Conservation (phyloP, 495 filamentous ascomycete species). For the Penicillium verhagenii region DNA sequence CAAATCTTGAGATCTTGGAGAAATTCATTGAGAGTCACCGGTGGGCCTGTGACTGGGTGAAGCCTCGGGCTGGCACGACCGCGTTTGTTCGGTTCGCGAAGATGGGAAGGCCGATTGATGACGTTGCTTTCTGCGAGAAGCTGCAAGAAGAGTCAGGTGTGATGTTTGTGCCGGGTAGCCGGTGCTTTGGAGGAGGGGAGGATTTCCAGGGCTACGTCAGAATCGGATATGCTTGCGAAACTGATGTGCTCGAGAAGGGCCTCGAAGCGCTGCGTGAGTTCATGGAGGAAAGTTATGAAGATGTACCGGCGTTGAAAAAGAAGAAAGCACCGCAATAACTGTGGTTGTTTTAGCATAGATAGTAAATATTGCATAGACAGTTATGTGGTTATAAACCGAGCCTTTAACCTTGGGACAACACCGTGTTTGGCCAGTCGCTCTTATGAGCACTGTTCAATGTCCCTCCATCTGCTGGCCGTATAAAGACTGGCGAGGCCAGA, state of each 20-base stretch:
- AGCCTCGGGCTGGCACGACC: constrained; percentile 80
- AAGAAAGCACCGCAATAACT: constrained; percentile 21
- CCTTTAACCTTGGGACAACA: too few relatives aligned
- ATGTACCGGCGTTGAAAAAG: constrained; percentile 45
- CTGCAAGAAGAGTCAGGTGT: constrained; percentile 70
- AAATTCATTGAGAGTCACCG: constrained; percentile 65
- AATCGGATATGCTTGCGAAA: constrained; percentile 76
- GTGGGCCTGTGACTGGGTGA: constrained; percentile 66
- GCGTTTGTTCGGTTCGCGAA: constrained; percentile 71
- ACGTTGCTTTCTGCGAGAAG: constrained; percentile 67
- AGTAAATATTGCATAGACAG: background rate
- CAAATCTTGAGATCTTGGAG: constrained; percentile 66
- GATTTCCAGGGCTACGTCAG: constrained; percentile 80
- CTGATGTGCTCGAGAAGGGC: constrained; percentile 65
- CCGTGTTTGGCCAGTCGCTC: too few relatives aligned
- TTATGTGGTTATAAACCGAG: too few relatives aligned
- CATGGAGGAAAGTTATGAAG: constrained; percentile 58
- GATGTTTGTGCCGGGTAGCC: constrained; percentile 74
- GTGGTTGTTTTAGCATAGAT: background rate
- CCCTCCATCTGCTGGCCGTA: too few relatives aligned
- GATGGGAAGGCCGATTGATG: constrained; percentile 66
- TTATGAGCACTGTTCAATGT: too few relatives aligned
- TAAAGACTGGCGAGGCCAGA: too few relatives aligned
- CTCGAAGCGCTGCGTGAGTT: constrained; percentile 61
- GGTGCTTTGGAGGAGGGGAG: constrained; percentile 67